A percentile compares a stretch with the other conserved stretches of the same genome.
phyloP scores from a whole-genome alignment of 1,139 yeast species.

The Sugiyamaella paludigena region DNA sequence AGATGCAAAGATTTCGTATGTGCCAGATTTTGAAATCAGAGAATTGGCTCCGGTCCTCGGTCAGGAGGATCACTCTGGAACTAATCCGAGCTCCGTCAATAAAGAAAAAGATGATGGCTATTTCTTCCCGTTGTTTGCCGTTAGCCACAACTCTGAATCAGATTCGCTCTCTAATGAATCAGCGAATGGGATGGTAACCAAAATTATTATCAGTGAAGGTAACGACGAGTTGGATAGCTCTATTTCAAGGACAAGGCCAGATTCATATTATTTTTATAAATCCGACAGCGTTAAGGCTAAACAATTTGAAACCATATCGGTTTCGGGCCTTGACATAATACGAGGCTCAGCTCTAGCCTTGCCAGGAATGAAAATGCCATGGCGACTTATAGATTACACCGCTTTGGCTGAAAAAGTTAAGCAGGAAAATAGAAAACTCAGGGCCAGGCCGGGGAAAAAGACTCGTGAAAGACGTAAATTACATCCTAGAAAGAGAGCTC shows the following conservation, averaged over 20 bases:
- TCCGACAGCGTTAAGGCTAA: conserved; percentile 11
- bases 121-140: conserved; percentile 26
- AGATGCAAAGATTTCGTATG: conserved; percentile 12
- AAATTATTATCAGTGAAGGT: conserved; percentile 16
- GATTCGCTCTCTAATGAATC: not conserved
- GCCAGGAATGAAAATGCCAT: conserved; percentile 25
- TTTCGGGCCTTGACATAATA: conserved; percentile 26
- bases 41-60: conserved; percentile 21
- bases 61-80: conserved; percentile 3
- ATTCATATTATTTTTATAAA: conserved; percentile 27
- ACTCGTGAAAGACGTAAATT: conserved; percentile 27
- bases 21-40: conserved; percentile 29
- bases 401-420: conserved; percentile 28
- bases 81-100: conserved; percentile 5
- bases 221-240: conserved; percentile 15
- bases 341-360: conserved; percentile 16
- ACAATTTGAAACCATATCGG: conserved; percentile 23
- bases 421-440: conserved; percentile 18
- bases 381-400: conserved; percentile 29
- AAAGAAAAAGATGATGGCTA: conserved; percentile 19
- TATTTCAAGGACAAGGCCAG: conserved; percentile 25
- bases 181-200: conserved; percentile 7
- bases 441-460: conserved; percentile 37
- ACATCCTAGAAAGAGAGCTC: conserved; percentile 6
- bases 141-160: not conserved